Base-by-base conservation (phyloP, 2,329 filamentous ascomycete genomes). In the Venturia asperata region DNA sequence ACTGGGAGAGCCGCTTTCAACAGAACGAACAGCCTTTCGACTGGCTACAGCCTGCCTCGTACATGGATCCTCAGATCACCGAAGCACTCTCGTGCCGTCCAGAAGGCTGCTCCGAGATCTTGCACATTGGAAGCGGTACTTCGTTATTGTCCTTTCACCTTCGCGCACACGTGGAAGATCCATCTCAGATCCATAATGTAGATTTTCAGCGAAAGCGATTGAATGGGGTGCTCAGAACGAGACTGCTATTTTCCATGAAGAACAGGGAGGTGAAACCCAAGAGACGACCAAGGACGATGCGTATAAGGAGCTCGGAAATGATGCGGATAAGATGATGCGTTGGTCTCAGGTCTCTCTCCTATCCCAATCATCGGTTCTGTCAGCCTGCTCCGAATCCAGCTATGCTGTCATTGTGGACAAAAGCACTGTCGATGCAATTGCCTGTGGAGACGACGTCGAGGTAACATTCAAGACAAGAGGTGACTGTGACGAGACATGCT, bases 121-220 rank as follows among this genome's bases (percentile, higher is more conserved):
- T 77, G 15, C 75, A 77, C 58, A 73, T 77, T 65, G 75, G 76
- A 45, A 76, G 75, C 64, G 76, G 76, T 10, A 77, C 74, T 3
- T 77, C 75, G 6, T 61, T 72, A 13, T 67, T 77, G 0, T 77
- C 75, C 0, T 74, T 71, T 30, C 74, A 76, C 62, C 68, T 77
- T 17, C 71, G 72, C n/a, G 68, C 67, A 2, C 70, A 74, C 45
- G 74, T 76, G 5, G 52, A 69, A 1, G 47, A 69, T 17, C 71
- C 76, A 2, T 47, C 52, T 13, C 74, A 75, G 34, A 70, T 77
- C 9, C 73, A 75, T 52, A 77, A 77, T 62, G 45, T 76, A 30
- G 76, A 77, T 65, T 77, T 64, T 76, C 75, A 0, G 67, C 69
- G 27, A 71, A 74, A 17, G 75, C 74, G 0, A 71, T 77, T 19